phyloP scores from a whole-genome alignment of 345 rosid species.

The Pseudoturritis turrita region DNA sequence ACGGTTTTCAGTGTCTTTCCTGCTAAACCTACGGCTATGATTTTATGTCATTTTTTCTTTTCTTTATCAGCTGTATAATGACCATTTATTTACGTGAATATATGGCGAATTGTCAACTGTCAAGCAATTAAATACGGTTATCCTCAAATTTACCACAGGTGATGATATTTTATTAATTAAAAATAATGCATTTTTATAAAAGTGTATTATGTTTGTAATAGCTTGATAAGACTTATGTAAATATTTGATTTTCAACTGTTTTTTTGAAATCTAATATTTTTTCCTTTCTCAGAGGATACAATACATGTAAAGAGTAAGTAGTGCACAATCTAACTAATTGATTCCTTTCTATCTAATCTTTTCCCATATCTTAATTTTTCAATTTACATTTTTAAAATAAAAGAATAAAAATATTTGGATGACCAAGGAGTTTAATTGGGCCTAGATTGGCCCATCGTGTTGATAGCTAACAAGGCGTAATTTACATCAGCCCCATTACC shows the following conservation, averaged over 20 bases:
- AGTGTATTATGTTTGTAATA: neutral
- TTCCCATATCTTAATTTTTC: neutral
- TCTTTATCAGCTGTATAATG: neutral
- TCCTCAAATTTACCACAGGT: neutral
- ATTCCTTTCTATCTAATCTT: neutral
- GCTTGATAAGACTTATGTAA: neutral
- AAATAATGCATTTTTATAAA: neutral
- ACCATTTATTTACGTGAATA: neutral
- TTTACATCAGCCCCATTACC: neutral
- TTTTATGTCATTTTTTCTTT: neutral
- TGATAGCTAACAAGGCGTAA: neutral
- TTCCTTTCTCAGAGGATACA: neutral
- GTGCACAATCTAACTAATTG: neutral
- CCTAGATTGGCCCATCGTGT: neutral
- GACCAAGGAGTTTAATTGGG: neutral
- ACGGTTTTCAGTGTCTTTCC: conserved; percentile 24
- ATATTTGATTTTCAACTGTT: neutral
- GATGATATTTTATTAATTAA: neutral
- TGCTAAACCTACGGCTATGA: conserved; percentile 17
- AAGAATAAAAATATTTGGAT: neutral
- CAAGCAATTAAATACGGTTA: neutral
- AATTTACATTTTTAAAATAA: neutral
- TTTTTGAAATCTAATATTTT: neutral
- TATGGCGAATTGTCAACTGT: neutral
- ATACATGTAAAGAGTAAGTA: neutral